Base-by-base conservation (phyloP, 345 rosid species). In the Salix arbutifolia region DNA sequence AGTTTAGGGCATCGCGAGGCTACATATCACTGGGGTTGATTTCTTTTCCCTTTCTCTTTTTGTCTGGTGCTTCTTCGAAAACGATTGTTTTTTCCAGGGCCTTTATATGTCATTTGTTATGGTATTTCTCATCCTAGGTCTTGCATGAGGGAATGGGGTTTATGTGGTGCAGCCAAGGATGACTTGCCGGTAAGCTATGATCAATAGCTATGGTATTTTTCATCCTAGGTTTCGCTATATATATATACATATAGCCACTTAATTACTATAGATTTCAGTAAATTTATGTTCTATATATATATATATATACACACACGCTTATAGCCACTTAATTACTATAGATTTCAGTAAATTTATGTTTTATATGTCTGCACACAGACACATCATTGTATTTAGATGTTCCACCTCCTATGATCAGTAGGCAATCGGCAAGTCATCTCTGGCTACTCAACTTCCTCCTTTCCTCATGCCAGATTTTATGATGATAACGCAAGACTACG, bases 151-250 rank as follows among this genome's bases (percentile, higher is more conserved):
- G 73, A 78, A 81, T 66, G 86, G 85, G 90, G 79, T 19, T 33
- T 21, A 68, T 69, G 85, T 79, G 74, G 77, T 81, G 83, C 84
- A 90, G 94, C 92, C 92, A 90, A 90, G 94, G 92, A 90, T 90
- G 94, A 90, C 92, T 90, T 90, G 92, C 94, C 94, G 94, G 84
- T 69, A 37, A 40, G 5, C 6, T 17, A 23, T 11, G 46, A 40
- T 40, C 46, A 40, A 2, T 40, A 40, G 46, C 46, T 10, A 10
- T 40, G 46, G 14, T 40, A 40, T 40, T 40, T 40, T 40, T 2
- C 46, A 10, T 40, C 13, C 46, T 40, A 40, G 46, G 46, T 40
- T 40, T 40, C 13, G 44, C 13, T 40, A 60, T 70, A 25, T 13
- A 44, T 37, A 42, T 17, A 58, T 7, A 64, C 35, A 35, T 38